Percentiles rank a stretch among this genome's conserved stretches.
These are phyloP conservation scores for Saccharomycopsis sp. DNA, from an alignment of 805 yeast genomes.

Conservation along the genomic window DNA sequence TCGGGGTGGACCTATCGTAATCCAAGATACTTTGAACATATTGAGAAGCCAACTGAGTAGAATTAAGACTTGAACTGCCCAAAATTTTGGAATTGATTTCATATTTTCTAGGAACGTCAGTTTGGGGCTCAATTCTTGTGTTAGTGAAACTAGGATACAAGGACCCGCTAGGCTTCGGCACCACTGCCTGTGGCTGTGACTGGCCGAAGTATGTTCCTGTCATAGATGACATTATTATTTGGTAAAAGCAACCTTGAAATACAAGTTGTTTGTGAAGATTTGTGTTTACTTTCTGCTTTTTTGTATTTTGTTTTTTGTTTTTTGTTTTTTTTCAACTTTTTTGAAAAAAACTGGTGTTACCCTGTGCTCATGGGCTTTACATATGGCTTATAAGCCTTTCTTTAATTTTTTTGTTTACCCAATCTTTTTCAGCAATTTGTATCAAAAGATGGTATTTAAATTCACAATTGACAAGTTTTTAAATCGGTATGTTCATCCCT, in stretches of 20 bases:
- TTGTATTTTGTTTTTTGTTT: background rate
- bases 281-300: too few relatives aligned
- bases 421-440: background rate
- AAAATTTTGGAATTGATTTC: slow-evolving; percentile 30
- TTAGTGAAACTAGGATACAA: slow-evolving; percentile 9
- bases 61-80: slow-evolving; percentile 40
- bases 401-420: background rate
- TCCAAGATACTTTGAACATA: slow-evolving; percentile 48
- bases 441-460: slow-evolving; percentile 5
- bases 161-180: background rate
- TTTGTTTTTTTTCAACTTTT: background rate
- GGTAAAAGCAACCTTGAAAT: too few relatives aligned
- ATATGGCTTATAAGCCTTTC: too few relatives aligned
- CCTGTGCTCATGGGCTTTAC: too few relatives aligned
- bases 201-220: too few relatives aligned
- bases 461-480: slow-evolving; percentile 8
- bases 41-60: slow-evolving; percentile 50
- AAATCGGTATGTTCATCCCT: slow-evolving; percentile 7
- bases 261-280: too few relatives aligned
- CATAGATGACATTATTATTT: too few relatives aligned
- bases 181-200: background rate
- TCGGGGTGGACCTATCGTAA: slow-evolving; percentile 47
- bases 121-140: slow-evolving; percentile 10
- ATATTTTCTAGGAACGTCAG: slow-evolving; percentile 13
- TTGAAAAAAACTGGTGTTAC: too few relatives aligned